These are phyloP conservation scores for Tillandsia fasciculata DNA, from an alignment of 176 grass and related monocot genomes.

Conservation along the genomic window DNA sequence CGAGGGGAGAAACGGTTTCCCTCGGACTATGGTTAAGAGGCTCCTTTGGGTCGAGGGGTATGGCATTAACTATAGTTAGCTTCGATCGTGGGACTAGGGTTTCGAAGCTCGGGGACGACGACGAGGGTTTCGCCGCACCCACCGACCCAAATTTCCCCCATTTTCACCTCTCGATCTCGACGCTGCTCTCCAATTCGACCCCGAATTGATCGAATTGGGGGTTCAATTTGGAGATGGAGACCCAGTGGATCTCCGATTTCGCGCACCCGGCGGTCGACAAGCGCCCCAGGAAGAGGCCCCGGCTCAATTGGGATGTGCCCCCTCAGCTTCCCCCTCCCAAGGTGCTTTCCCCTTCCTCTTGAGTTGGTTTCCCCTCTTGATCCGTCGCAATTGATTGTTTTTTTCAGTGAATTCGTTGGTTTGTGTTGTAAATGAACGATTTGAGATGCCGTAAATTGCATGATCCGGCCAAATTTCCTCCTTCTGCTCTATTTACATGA, in stretches of 20 bases:
- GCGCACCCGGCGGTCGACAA: conserved; percentile 56
- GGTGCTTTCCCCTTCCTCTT: conserved; percentile 22
- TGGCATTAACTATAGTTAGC: conserved; percentile 9
- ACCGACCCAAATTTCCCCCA: background rate
- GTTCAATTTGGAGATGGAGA: conserved; percentile 52
- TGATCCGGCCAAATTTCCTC: background rate
- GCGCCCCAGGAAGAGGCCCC: conserved; percentile 67
- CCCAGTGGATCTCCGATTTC: conserved; percentile 76
- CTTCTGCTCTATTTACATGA: background rate
- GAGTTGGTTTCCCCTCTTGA: background rate
- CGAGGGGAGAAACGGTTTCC: background rate
- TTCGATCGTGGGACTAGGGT: conserved; percentile 4
- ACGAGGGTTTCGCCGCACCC: background rate
- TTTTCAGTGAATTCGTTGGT: background rate
- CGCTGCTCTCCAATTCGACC: background rate
- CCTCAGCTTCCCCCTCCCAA: conserved; percentile 49
- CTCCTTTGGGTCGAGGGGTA: background rate
- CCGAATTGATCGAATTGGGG: conserved; percentile 4
- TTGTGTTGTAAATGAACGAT: conserved; percentile 15
- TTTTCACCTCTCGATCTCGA: background rate
- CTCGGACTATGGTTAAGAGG: conserved; percentile 2
- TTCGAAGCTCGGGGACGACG: background rate
- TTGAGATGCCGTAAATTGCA: conserved; percentile 19
- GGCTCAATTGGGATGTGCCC: conserved; percentile 66
- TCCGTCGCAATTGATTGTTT: conserved; percentile 1